These are phyloP conservation scores for Claviceps sp. DNA, from an alignment of 2,329 filamentous ascomycete species.

Conservation along the genomic window DNA sequence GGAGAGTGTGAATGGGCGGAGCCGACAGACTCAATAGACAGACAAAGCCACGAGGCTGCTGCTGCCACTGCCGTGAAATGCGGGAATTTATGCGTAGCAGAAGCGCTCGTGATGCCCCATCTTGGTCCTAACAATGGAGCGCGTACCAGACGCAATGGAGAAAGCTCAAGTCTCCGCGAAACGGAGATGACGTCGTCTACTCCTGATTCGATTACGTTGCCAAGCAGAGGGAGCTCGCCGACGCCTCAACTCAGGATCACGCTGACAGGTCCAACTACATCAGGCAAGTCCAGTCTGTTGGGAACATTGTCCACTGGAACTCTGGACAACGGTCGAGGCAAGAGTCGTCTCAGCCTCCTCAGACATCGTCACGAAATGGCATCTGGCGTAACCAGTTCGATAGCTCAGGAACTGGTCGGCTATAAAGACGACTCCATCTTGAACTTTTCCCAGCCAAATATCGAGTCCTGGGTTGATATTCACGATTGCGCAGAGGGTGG, in stretches of 20 bases:
- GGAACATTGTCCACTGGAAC: conserved; percentile 80
- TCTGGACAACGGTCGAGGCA: conserved; percentile 83
- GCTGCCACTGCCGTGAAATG: conserved; percentile 11
- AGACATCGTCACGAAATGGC: conserved; percentile 89
- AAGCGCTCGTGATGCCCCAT: conserved; percentile 74
- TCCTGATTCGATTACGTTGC: conserved; percentile 11
- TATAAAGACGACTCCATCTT: conserved; percentile 53
- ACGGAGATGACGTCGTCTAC: not conserved
- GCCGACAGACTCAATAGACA: conserved; percentile 17
- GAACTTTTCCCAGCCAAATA: conserved; percentile 76
- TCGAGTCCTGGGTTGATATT: conserved; percentile 90
- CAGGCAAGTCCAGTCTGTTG: conserved; percentile 82
- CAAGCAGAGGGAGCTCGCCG: conserved; percentile 33
- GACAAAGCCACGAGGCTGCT: conserved; percentile 11
- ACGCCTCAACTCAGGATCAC: conserved; percentile 75
- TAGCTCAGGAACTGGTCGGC: conserved; percentile 85
- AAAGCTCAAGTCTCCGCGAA: not conserved
- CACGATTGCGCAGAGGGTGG: conserved; percentile 63
- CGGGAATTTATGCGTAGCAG: conserved; percentile 69
- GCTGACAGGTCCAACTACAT: conserved; percentile 76
- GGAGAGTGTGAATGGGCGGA: conserved; percentile 70
- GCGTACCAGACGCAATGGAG: not conserved
- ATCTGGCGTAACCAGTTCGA: conserved; percentile 85
- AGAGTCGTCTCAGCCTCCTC: conserved; percentile 73
- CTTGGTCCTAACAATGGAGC: conserved; percentile 26